Base-by-base conservation (phyloP, 2,329 filamentous ascomycete genomes). In the Cordyceps cicadae region DNA sequence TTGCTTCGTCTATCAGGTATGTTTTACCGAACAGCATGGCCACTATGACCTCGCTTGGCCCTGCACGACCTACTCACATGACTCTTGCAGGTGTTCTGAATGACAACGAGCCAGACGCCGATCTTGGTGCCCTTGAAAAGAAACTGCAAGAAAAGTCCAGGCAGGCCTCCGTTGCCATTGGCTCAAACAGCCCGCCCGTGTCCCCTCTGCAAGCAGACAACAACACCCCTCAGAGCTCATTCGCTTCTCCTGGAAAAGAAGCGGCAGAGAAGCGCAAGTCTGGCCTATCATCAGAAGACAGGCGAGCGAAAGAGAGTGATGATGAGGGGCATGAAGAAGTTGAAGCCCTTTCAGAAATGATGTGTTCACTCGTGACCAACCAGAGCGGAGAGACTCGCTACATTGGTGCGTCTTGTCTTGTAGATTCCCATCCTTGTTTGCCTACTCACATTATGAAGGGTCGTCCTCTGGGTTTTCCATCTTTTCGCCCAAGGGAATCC, bases 381-480 rank as follows among this genome's bases (percentile, higher is more conserved):
- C 92, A 93, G 67, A 89, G 86, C 64, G 94, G 94, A 59, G 94
- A 99, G 77, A 97, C 93, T 8, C 83, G 94, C 74, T 99, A 96
- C 71, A 96, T 97, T 67, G 94, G 91, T 92, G 80, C 57, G 81
- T 65, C 39, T 45, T 7, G 7, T 46, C 48, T 6, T 11, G 45
- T 24, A 21, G 11, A 48, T n/a, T 24, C 21, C 26, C 17, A 3
- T 12, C 17, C 3, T 24, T 2, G 19, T 59, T 14, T 17, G 4
- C 34, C 19, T 6, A 54, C 62, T 70, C 53, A 67, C 48, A 9
- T 19, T n/a, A n/a, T 29, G 12, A 55, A 94, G 90, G 93, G 29
- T 97, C 92, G 0, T 97, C 93, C 0, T 99, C 94, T 2, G 94
- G 94, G 3, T 97, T 97, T 74, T 97, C 93, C 59, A 99, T 99